These are phyloP conservation scores for Exserohilum turcica DNA, from an alignment of 2,329 filamentous ascomycete species.

Conservation along the genomic window DNA sequence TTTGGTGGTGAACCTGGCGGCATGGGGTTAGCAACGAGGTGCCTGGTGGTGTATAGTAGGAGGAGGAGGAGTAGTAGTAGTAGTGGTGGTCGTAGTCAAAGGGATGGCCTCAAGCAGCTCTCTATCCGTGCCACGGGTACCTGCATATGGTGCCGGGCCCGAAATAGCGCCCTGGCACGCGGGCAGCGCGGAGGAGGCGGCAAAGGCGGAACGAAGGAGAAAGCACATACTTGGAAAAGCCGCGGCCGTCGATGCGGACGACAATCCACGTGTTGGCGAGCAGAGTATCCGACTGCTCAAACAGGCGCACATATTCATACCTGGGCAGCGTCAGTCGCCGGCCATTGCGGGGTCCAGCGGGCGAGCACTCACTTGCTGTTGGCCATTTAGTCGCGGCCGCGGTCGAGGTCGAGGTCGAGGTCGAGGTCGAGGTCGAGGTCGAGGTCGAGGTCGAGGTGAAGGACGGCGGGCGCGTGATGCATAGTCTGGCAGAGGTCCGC, in stretches of 20 bases:
- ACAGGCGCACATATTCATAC: conserved; percentile 91
- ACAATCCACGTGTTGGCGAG: conserved; percentile 96
- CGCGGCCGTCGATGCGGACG: conserved; percentile 88
- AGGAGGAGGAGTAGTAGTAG: too few species aligned
- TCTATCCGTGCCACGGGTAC: conserved; percentile 19
- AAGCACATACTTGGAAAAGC: conserved; percentile 79
- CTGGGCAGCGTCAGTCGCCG: conserved; percentile 57
- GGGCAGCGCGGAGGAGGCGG: background rate
- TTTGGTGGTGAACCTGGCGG: conserved; percentile 73
- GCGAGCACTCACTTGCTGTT: conserved; percentile 31
- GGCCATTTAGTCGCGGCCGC: conserved; percentile 24
- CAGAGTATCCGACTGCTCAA: conserved; percentile 80
- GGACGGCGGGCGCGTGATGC: conserved; percentile 9
- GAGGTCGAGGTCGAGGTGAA: background rate
- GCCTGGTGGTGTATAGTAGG: conserved; percentile 4
- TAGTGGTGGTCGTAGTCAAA: too few species aligned
- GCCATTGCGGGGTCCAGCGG: too few species aligned
- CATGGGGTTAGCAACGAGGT: conserved; percentile 7
- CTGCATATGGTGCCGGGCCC: conserved; percentile 19
- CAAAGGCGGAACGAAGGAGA: conserved; percentile 9
- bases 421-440: background rate
- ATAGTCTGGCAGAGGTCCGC: conserved; percentile 20
- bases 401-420: background rate
- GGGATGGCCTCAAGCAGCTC: too few species aligned
- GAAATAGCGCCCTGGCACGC: conserved; percentile 2